Base-by-base conservation (phyloP, 352 stramenopile species). In the Phytophthora quininea region DNA sequence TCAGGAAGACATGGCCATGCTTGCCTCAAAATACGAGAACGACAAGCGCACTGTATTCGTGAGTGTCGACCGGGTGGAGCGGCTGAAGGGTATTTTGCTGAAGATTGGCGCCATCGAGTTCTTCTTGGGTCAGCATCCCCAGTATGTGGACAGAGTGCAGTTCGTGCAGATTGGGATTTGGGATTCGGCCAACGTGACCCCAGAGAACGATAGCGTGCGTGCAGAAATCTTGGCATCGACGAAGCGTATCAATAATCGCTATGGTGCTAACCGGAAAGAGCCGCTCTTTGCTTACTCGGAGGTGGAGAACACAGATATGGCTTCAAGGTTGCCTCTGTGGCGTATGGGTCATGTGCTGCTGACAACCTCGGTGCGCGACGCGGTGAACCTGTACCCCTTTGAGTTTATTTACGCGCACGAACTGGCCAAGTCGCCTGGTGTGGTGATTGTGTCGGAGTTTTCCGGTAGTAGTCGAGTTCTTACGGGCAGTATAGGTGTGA, bases 371-470 rank as follows among this genome's bases (percentile, higher is more conserved):
- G 86, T 96, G 4, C 88, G 88, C 33, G 88, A 95, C 54, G 88
- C 84, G 0, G 86, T 96, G 24, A 94, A 93, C 50, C 58, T 96
- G 4, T 92, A 96, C 54, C 88, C 88, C 10, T 95, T 96, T 54
- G 88, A 96, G 69, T 96, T 93, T 58, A 85, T 95, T 35, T 94
- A 93, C 67, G 84, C 88, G 5, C 84, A 95, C 38, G 85, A 95
- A 47, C 47, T 96, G 29, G 68, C 74, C 37, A 85, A 89, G 52
- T 81, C 75, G 32, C 80, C 93, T 30, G 97, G 96, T 30, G 74
- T 98, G 32, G 90, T 98, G 42, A 97, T 99, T 51, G 80, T 99
- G 6, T 99, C 96, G 33, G 97, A 99, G 74, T 99, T 99, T 66
- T 98, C 96, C 15, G 96, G 90, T 54, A 98, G 91, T 65, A 99